Evolutionary conservation across 1,284 basidiomycete species (phyloP), one percentile per base, ranked within the genome.

Genomic region (Ustilago nuda): DNA sequence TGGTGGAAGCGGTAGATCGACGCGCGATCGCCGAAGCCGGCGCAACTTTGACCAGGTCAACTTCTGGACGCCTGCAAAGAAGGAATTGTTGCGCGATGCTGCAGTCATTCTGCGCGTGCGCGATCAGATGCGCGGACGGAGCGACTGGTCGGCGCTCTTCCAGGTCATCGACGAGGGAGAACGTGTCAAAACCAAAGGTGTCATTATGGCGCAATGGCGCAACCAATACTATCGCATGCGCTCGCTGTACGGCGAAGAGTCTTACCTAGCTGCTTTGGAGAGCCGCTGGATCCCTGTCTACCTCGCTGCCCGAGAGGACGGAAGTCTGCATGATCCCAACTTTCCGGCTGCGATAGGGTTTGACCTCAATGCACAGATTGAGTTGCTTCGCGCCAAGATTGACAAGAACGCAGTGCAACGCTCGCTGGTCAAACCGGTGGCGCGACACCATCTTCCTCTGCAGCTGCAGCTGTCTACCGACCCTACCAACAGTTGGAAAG

Each of bases 51-150:
- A 72, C 36, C 54, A 56, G 3, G 51, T 36, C 37, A 46, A 62
- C 45, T 74, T 69, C 48, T 96, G 94, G 94, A 93, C 89, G 61
- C 86, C 89, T 55, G 92, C 94, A 56, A 94, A 91, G 71, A 94
- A 96, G 73, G 95, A 96, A 71, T 89, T 95, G 35, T 90, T 92
- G 45, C 89, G 92, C 59, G 95, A 98, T 82, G 91, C 92, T 1
- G 92, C 90, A 50, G 92, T 90, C 2, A 91, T 98, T 74, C 90
- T 97, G 61, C 90, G 90, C 72, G 92, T 92, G 17, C 91, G 95
- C 30, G 93, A 92, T 83, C 88, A 91, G 56, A 82, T 87, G 62
- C 83, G 88, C 35, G 86, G 88, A 27, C 89, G 91, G 64, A 87
- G 92, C 46, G 91, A 92, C 75, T 92, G 91, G 89, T 88, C 88